Evolutionary conservation across 192 early-diverging fungal genomes (phyloP), one percentile per base, ranked within the genome.

Genomic region (Geranomyces michiganensis): DNA sequence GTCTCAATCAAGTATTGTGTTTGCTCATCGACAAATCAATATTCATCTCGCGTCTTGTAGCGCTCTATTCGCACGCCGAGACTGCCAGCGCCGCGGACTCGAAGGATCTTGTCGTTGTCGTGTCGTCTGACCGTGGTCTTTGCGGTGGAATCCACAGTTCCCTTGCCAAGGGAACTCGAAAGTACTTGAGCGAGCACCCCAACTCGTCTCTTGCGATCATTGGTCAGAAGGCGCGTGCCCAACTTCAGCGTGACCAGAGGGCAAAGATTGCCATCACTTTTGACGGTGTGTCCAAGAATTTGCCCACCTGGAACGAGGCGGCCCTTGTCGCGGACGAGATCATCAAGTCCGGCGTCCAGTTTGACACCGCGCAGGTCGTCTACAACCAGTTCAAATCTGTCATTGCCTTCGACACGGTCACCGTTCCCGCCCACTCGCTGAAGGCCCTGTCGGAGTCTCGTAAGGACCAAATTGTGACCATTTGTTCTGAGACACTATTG

Each of bases 111-210:
- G 82, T 90, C 67, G 79, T 99, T 67, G 90, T 92, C 29, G 85
- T 91, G 51, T 97, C 95, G 33, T 96, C 94, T 55, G 97, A 99
- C 87, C 90, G 93, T 86, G 97, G 97, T 84, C 91, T 99, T 41
- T 99, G 97, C 81, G 95, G 96, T 80, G 96, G 96, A 88, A 95
- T 99, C 80, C 96, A 99, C 91, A 92, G 90, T 71, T 92, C 90
- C 70, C 90, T 99, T 43, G 82, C 93, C 75, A 95, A 96, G 81
- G 81, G 78, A 71, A 90, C 92, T 75, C 91, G 91, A 71, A 85
- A 77, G 63, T 76, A 83, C 69, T 64, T 96, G 26, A 80, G 76
- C 36, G 71, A 81, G n/a, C 73, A 86, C 55, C 77, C 83, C 51
- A 82, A 89, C 3, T 72, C 80, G 26, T 73, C 76, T 24, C 43